Evolutionary conservation across 2,329 filamentous ascomycete genomes (phyloP).

Genomic region (Colletotrichum incanum): DNA sequence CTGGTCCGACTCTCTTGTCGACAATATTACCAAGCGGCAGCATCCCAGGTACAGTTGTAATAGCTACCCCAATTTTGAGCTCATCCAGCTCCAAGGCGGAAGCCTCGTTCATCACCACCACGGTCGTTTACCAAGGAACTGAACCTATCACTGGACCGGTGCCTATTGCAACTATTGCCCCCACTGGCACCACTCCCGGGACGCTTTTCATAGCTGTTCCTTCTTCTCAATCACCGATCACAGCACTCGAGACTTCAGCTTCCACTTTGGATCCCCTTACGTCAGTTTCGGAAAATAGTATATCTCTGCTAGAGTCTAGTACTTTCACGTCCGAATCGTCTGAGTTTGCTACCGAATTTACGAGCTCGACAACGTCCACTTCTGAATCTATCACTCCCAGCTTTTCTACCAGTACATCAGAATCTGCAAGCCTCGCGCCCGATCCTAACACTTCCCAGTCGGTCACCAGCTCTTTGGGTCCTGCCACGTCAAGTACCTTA

Average conservation of each 20-base stretch:
- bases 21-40: neutral
- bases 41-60: conserved; percentile 7
- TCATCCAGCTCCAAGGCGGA: neutral
- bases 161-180: neutral
- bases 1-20: neutral
- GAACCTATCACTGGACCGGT: conserved; percentile 5
- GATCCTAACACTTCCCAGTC: neutral
- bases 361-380: neutral
- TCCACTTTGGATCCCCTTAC: neutral
- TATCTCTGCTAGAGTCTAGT: neutral
- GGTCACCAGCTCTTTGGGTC: neutral
- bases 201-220: conserved; percentile 8
- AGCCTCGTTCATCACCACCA: conserved; percentile 17
- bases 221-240: neutral
- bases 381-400: neutral
- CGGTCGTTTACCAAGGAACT: neutral
- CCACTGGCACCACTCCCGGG: neutral
- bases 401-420: neutral
- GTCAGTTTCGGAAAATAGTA: neutral
- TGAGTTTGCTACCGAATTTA: neutral
- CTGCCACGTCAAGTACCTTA: neutral
- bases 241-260: neutral
- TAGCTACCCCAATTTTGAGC: conserved; percentile 7
- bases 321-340: neutral
- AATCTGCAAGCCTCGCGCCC: too few species aligned